Evolutionary conservation across 108 stramenopile genomes (phyloP).

Genomic region (Discostella stelligeroides): DNA sequence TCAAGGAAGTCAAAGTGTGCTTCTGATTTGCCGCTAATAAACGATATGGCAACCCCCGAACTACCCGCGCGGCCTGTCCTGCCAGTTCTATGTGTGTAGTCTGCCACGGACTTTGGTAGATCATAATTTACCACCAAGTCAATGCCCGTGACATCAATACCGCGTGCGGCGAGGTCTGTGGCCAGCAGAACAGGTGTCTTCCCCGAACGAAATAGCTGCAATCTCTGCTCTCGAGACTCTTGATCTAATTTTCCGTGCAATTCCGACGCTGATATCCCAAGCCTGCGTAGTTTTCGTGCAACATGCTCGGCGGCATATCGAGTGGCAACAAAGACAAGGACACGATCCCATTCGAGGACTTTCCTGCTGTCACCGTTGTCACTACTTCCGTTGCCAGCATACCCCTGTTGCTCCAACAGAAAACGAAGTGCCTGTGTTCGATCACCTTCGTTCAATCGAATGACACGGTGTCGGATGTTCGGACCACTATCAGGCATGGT

Average conservation of each 20-base stretch:
- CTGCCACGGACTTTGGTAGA: slow-evolving; percentile 84
- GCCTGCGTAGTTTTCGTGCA: slow-evolving; percentile 65
- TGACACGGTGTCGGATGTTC: slow-evolving; percentile 66
- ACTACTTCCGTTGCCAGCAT: neutral
- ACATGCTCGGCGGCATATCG: slow-evolving; percentile 88
- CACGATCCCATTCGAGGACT: slow-evolving; percentile 66
- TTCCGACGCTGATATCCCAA: slow-evolving; percentile 76
- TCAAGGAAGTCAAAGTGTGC: slow-evolving; percentile 77
- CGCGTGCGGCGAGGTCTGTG: slow-evolving; percentile 96
- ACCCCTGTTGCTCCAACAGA: too few relatives aligned
- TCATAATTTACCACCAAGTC: slow-evolving; percentile 91
- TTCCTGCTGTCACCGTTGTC: slow-evolving; percentile 13
- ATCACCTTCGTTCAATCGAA: slow-evolving; percentile 61
- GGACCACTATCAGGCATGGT: slow-evolving; percentile 59
- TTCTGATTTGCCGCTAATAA: slow-evolving; percentile 81
- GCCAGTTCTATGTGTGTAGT: slow-evolving; percentile 94
- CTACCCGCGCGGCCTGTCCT: slow-evolving; percentile 96
- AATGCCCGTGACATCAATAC: slow-evolving; percentile 91
- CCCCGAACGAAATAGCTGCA: slow-evolving; percentile 79
- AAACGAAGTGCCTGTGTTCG: slow-evolving; percentile 67
- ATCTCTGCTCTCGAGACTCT: slow-evolving; percentile 80
- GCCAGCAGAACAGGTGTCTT: slow-evolving; percentile 84
- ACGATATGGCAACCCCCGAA: slow-evolving; percentile 84
- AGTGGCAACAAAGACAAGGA: slow-evolving; percentile 92
- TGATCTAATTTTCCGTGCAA: slow-evolving; percentile 97